Evolutionary conservation across 169 alveolate species (phyloP).

Genomic region (Theileria annulata): DNA sequence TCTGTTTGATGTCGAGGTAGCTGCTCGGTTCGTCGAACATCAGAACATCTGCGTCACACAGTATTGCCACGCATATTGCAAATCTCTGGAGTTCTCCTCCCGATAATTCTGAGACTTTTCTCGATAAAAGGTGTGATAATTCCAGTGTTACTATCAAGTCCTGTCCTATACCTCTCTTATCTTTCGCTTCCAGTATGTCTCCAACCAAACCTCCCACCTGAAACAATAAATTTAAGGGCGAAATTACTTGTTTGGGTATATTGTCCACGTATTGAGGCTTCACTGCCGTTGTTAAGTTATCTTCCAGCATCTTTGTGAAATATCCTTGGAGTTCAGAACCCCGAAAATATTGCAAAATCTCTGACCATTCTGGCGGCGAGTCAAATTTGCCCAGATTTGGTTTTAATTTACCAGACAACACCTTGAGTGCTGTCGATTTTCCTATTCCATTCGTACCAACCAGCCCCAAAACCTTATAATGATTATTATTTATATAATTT

Average conservation of each 20-base stretch:
- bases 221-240: too few species aligned
- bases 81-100: constrained; percentile 99
- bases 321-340: constrained; percentile 97
- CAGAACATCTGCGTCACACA: constrained; percentile 91
- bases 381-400: constrained; percentile 97
- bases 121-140: constrained; percentile 89
- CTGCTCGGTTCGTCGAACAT: constrained; percentile 99
- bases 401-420: constrained; percentile 93
- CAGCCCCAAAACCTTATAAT: constrained; percentile 75
- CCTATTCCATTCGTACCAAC: constrained; percentile 95
- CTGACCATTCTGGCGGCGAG: constrained; percentile 96
- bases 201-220: constrained; percentile 71
- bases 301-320: constrained; percentile 93
- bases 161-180: constrained; percentile 84
- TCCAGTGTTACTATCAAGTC: constrained; percentile 86
- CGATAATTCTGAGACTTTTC: constrained; percentile 92
- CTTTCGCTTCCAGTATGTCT: constrained; percentile 88
- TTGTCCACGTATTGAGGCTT: constrained; percentile 99
- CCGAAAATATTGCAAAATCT: constrained; percentile 91
- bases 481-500: background rate
- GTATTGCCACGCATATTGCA: constrained; percentile 94
- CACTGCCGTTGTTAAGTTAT: constrained; percentile 92
- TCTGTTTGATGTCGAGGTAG: constrained; percentile 96
- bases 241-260: constrained; percentile 88
- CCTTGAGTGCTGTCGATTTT: constrained; percentile 97